These are phyloP conservation scores for Aspergillus hiratsukae DNA, from an alignment of 2,329 filamentous ascomycete species.

Conservation along the genomic window DNA sequence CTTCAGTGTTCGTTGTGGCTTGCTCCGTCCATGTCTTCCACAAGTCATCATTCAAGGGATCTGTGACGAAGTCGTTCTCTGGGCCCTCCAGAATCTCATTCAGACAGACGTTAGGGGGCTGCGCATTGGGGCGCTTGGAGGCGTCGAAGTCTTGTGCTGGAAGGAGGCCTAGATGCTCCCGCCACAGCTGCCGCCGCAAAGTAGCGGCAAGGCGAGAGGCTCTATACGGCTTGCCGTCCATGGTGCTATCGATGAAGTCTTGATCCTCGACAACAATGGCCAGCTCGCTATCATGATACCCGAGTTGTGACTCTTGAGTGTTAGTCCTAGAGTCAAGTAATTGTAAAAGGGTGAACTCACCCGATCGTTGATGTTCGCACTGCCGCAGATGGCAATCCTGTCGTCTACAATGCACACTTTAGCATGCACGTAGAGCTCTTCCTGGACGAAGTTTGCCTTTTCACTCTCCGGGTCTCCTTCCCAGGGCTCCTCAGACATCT, in stretches of 20 bases:
- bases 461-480: slow-evolving; percentile 71
- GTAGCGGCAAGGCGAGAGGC: slow-evolving; percentile 74
- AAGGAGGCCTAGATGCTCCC: slow-evolving; percentile 84
- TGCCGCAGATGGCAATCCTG: slow-evolving; percentile 74
- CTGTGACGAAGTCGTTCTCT: slow-evolving; percentile 64
- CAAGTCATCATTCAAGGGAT: slow-evolving; percentile 68
- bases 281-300: slow-evolving; percentile 80
- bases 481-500: slow-evolving; percentile 68
- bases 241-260: slow-evolving; percentile 62
- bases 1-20: slow-evolving; percentile 72
- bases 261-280: slow-evolving; percentile 84
- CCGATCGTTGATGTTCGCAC: slow-evolving; percentile 64
- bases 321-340: neutral
- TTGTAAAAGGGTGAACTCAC: slow-evolving; percentile 26
- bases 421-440: slow-evolving; percentile 91
- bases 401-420: slow-evolving; percentile 84
- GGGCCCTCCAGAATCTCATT: slow-evolving; percentile 72
- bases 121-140: slow-evolving; percentile 66
- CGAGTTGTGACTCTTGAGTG: slow-evolving; percentile 61
- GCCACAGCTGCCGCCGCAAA: slow-evolving; percentile 79
- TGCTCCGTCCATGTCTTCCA: slow-evolving; percentile 67
- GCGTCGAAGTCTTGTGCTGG: slow-evolving; percentile 67
- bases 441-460: slow-evolving; percentile 84
- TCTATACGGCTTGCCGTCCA: slow-evolving; percentile 67
- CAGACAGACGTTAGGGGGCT: slow-evolving; percentile 63